Evolutionary conservation across 2,329 filamentous ascomycete species (phyloP).

Genomic region (Mariannaea sp.): DNA sequence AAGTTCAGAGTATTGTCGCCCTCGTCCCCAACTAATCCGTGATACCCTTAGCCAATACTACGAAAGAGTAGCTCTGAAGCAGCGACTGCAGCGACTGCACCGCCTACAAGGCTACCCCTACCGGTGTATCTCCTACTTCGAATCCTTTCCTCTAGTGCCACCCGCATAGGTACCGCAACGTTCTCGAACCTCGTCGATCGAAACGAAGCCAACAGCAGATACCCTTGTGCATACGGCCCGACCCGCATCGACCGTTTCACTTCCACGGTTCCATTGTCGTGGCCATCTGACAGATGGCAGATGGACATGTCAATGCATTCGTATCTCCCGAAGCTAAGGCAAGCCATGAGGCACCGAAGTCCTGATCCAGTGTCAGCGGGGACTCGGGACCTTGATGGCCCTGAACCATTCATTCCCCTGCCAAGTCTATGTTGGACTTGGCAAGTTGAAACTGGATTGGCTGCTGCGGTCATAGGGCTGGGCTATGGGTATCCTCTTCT

Average conservation of each 20-base stretch:
- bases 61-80: background rate
- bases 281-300: background rate
- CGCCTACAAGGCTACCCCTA: no score
- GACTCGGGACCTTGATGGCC: constrained; percentile 14
- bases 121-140: background rate
- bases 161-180: constrained; percentile 2
- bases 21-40: background rate
- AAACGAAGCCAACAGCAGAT: background rate
- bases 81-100: no score
- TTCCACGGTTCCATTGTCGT: background rate
- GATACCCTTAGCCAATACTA: background rate
- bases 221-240: constrained; percentile 10
- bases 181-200: background rate
- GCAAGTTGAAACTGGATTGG: background rate
- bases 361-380: constrained; percentile 2
- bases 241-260: constrained; percentile 7
- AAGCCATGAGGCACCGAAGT: constrained; percentile 1
- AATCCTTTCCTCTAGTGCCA: constrained; percentile 1
- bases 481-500: no score
- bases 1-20: background rate
- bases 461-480: background rate
- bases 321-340: constrained; percentile 2
- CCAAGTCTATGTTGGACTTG: background rate
- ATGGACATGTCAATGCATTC: background rate
- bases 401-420: background rate